Evolutionary conservation across 2,329 filamentous ascomycete genomes (phyloP).

Genomic region (Didymella lethalis): DNA sequence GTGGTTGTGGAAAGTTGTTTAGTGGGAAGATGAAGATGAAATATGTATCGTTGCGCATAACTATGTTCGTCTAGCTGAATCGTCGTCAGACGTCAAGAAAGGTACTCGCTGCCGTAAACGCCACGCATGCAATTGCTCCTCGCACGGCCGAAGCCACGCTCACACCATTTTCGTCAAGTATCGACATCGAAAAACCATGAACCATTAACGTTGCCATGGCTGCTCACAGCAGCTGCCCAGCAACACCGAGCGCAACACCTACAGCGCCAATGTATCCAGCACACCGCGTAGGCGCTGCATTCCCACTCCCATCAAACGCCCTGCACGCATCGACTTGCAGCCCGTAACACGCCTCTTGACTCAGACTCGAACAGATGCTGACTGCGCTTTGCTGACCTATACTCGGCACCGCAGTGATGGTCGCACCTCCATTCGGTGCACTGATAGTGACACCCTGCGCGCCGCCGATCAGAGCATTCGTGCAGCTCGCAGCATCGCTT

Average conservation of each 20-base stretch:
- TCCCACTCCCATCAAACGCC: constrained; percentile 49
- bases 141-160: constrained; percentile 4
- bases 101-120: constrained; percentile 12
- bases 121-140: constrained; percentile 12
- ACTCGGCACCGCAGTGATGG: constrained; percentile 55
- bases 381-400: constrained; percentile 40
- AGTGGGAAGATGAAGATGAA: neutral
- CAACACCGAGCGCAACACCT: constrained; percentile 53
- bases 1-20: neutral
- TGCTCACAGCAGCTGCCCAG: constrained; percentile 47
- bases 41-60: constrained; percentile 6
- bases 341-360: constrained; percentile 58
- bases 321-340: constrained; percentile 58
- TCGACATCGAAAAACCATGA: constrained; percentile 29
- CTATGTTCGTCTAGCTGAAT: constrained; percentile 8
- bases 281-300: constrained; percentile 35
- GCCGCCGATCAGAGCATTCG: constrained; percentile 56
- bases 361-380: constrained; percentile 49
- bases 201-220: constrained; percentile 1
- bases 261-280: constrained; percentile 32
- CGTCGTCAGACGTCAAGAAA: neutral
- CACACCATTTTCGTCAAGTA: constrained; percentile 21
- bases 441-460: constrained; percentile 61
- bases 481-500: constrained; percentile 53
- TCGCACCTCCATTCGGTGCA: constrained; percentile 59